phyloP scores from a whole-genome alignment of 2,329 filamentous ascomycete species.

The Claviceps citrina region DNA sequence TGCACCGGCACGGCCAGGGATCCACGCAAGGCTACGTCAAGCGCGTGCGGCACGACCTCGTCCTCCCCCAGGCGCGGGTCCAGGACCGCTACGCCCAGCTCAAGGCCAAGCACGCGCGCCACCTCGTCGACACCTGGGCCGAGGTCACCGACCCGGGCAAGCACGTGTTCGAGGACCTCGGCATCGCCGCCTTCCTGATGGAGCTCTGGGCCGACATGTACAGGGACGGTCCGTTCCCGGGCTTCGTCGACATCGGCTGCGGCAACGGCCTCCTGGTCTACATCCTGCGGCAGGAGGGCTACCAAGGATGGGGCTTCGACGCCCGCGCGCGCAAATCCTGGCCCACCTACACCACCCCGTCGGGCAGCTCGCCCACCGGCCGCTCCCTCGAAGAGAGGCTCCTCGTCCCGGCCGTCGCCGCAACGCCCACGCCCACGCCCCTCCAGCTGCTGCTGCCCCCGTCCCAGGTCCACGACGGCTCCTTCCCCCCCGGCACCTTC shows the following conservation, averaged over 20 bases:
- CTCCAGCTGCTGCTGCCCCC: slow-evolving; percentile 1
- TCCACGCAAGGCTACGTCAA: slow-evolving; percentile 55
- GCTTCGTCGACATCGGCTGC: slow-evolving; percentile 92
- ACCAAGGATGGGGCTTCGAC: slow-evolving; percentile 79
- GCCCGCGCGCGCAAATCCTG: slow-evolving; percentile 76
- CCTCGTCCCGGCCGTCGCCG: slow-evolving; percentile 29
- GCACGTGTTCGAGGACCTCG: slow-evolving; percentile 88
- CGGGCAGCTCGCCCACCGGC: slow-evolving; percentile 13
- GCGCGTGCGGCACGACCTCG: slow-evolving; percentile 65
- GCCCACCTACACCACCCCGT: slow-evolving; percentile 44
- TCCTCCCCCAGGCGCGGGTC: slow-evolving; percentile 61
- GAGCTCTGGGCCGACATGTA: slow-evolving; percentile 89
- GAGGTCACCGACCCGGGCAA: slow-evolving; percentile 79
- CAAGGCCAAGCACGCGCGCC: slow-evolving; percentile 62
- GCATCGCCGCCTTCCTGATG: slow-evolving; percentile 81
- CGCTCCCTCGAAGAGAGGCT: slow-evolving; percentile 29
- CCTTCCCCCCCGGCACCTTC: slow-evolving; percentile 63
- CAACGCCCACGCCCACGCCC: neutral
- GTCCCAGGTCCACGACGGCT: slow-evolving; percentile 36
- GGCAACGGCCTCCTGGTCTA: slow-evolving; percentile 85
- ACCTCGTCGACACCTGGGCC: slow-evolving; percentile 60
- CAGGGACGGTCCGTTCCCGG: slow-evolving; percentile 44
- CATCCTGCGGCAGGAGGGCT: slow-evolving; percentile 68
- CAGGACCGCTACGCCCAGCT: slow-evolving; percentile 72
- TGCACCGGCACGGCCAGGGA: slow-evolving; percentile 61